Base-by-base conservation (phyloP, 129 eudicot species). In the Artemisia annua region DNA sequence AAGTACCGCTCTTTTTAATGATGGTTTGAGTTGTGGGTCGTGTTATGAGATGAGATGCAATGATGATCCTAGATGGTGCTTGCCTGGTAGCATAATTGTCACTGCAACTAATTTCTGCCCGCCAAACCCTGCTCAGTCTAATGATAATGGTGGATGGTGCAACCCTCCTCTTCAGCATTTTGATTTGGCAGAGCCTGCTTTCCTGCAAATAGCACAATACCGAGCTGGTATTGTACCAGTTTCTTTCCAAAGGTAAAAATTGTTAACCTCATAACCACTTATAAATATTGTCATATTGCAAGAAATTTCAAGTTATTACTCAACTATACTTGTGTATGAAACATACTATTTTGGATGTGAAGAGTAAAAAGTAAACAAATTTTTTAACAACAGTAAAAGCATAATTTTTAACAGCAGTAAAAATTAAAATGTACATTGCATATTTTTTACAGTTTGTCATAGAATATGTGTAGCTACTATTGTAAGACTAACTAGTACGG, bases 91-190 rank as follows among this genome's bases (percentile, higher is more conserved):
- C 73, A 83, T 91, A 60, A 75, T 53, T 0, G 87, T 91, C 71
- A 91, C 97, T 0, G 95, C 97, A 7, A 91, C 97, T 24, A 90
- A 90, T 22, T 90, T 90, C 71, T 90, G 97, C 71, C 97, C 97
- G 0, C 97, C 97, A 0, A 90, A 91, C 75, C 90, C 86, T 18
- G 76, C 86, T 2, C 59, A 74, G 56, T 72, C 97, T 46, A 91
- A 88, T 35, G 81, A 88, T 76, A 77, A 91, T 71, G 97, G 97
- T 15, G 97, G 97, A 9, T 91, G 97, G 97, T 91, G 97, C 84
- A 90, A 90, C 69, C 94, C 94, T 26, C 97, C 97, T 17, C 89
- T 83, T 30, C 91, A 87, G 51, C 97, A 90, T 72, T 90, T 90
- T 58, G 97, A 90, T 43, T 49, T 90, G 82, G 97, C 97, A 0